phyloP scores from a whole-genome alignment of 495 filamentous ascomycete genomes.

The Annulohypoxylon stygium region DNA sequence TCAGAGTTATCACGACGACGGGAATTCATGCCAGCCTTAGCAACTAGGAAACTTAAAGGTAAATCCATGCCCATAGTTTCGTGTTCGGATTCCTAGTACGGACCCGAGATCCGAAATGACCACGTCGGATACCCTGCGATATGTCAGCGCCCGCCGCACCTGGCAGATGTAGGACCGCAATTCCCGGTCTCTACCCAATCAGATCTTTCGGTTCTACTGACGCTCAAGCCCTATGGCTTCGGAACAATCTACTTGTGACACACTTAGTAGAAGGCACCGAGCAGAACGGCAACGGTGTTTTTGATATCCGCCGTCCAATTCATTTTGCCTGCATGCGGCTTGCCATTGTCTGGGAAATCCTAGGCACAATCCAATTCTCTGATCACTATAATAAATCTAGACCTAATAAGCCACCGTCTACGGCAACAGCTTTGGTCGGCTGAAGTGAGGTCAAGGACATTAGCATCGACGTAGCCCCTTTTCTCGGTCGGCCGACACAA shows the following conservation, averaged over 20 bases:
- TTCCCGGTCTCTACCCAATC: slow-evolving; percentile 28
- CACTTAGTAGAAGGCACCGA: not conserved
- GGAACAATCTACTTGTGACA: slow-evolving; percentile 11
- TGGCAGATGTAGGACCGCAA: not conserved
- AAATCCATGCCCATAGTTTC: slow-evolving; percentile 14
- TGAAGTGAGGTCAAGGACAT: not conserved
- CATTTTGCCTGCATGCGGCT: slow-evolving; percentile 4
- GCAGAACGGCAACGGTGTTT: slow-evolving; percentile 1
- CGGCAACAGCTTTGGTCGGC: not conserved
- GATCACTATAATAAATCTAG: not conserved
- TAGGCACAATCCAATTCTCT: not conserved
- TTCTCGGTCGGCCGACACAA: not conserved
- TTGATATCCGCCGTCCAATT: not conserved
- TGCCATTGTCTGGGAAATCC: slow-evolving; percentile 11
- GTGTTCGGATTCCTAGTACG: slow-evolving; percentile 37
- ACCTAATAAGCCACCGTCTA: not conserved
- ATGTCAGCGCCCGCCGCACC: slow-evolving; percentile 38
- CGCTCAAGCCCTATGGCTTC: slow-evolving; percentile 22
- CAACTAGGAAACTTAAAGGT: not conserved
- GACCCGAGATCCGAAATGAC: slow-evolving; percentile 42
- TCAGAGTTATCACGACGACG: slow-evolving; percentile 27
- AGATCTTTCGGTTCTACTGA: slow-evolving; percentile 18
- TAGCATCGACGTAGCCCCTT: slow-evolving; percentile 6
- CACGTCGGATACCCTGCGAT: slow-evolving; percentile 19
- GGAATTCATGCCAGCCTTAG: slow-evolving; percentile 9